Evolutionary conservation across 768 basidiomycete species (phyloP).

Genomic region (Tulasnella sp.): DNA sequence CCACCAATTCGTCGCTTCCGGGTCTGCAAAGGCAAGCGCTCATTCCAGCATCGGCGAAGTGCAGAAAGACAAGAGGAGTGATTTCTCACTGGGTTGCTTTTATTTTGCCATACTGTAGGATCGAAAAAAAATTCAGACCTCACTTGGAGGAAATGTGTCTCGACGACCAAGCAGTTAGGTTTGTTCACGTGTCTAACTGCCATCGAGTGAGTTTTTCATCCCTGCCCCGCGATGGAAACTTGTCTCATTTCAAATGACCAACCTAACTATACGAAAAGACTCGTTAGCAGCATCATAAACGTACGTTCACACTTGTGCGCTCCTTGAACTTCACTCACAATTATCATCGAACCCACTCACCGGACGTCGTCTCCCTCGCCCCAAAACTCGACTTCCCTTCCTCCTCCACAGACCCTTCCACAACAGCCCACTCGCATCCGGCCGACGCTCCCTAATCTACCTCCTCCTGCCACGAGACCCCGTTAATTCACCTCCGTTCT

Average conservation of each 20-base stretch:
- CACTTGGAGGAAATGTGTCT: constrained; percentile 83
- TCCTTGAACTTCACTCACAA: background rate
- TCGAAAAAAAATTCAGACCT: constrained; percentile 85
- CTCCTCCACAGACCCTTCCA: constrained; percentile 45
- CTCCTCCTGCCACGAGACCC: constrained; percentile 74
- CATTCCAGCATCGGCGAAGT: background rate
- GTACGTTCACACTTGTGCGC: background rate
- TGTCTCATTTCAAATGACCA: background rate
- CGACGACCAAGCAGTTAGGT: constrained; percentile 86
- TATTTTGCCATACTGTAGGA: constrained; percentile 47
- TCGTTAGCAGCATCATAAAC: constrained; percentile 70
- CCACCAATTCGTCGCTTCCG: constrained; percentile 76
- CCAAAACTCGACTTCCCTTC: constrained; percentile 49
- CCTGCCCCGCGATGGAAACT: background rate
- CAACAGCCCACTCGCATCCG: constrained; percentile 34
- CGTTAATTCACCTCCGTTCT: constrained; percentile 85
- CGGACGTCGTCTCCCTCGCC: constrained; percentile 57
- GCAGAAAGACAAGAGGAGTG: too few species aligned
- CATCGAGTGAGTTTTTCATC: constrained; percentile 60
- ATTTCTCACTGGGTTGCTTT: background rate
- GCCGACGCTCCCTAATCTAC: constrained; percentile 77
- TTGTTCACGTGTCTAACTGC: constrained; percentile 87
- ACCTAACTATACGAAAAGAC: constrained; percentile 81
- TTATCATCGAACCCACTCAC: background rate
- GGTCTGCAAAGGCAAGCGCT: constrained; percentile 66